Evolutionary conservation across 805 yeast genomes (phyloP), one percentile per base, ranked within the genome.

Genomic region (Candida cerambycidarum): DNA sequence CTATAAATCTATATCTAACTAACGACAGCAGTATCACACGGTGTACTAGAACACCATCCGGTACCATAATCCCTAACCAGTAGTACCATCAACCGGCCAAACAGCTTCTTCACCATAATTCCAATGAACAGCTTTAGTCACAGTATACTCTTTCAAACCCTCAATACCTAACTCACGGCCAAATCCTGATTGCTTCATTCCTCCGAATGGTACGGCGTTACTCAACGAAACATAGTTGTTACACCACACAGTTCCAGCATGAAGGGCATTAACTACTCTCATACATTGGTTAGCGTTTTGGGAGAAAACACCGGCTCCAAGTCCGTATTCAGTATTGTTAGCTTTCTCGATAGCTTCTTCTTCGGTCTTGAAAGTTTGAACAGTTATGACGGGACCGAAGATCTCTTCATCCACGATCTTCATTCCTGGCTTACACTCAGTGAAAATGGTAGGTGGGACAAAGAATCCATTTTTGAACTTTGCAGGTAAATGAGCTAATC

Each of bases 231-330:
- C 65, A 19, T 92, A 92, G 8, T 88, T 78, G 63, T 87, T 87
- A 45, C 79, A 81, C 33, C 93, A 92, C 39, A 87, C 75, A 93
- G 86, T 86, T 37, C 95, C 95, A 21, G 74, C 79, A 49, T 87
- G 79, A 42, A 86, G 69, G 15, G 70, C 78, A 61, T 83, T 89
- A 25, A 85, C 80, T 9, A 83, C 77, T 40, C 74, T 67, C 62
- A 81, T 73, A 10, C 82, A 68, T 37, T 80, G 71, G 38, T 67
- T 57, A 44, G 79, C 60, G 59, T 82, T 75, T 39, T 68, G 58
- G 15, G 89, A 75, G 68, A 61, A 85, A 61, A 86, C 76, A 59
- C 86, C 86, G n/a, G 86, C 86, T 2, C 92, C 92, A 40, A 86
- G 73, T 16, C 95, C 95, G 32, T 79, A 85, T 9, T 76, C 80